phyloP scores from a whole-genome alignment of 2,329 filamentous ascomycete genomes.

The Aspergillus hiratsukae region DNA sequence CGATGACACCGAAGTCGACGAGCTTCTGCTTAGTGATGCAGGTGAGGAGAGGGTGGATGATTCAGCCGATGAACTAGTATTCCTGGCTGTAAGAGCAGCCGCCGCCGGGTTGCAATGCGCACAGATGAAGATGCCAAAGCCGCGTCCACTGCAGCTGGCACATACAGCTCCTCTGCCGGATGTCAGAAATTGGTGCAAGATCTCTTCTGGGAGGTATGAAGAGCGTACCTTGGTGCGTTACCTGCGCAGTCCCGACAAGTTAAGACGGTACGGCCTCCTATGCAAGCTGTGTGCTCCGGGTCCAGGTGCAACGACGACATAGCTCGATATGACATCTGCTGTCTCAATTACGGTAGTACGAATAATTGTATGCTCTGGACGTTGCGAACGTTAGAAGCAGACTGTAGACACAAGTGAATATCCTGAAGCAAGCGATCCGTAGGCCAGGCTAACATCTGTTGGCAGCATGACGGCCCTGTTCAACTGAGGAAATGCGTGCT shows the following conservation, averaged over 20 bases:
- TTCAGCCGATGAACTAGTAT: slow-evolving; percentile 7
- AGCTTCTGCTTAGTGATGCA: slow-evolving; percentile 24
- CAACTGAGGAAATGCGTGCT: background rate
- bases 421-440: background rate
- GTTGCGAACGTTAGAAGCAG: background rate
- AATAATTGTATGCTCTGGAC: background rate
- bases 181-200: background rate
- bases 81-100: slow-evolving; percentile 9
- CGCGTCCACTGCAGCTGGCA: slow-evolving; percentile 24
- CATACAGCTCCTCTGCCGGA: slow-evolving; percentile 22
- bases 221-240: slow-evolving; percentile 32
- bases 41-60: slow-evolving; percentile 17
- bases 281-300: slow-evolving; percentile 30
- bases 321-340: background rate
- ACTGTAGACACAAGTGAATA: background rate
- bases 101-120: slow-evolving; percentile 27
- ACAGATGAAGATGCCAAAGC: slow-evolving; percentile 30
- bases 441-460: background rate
- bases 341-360: background rate
- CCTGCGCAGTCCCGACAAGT: slow-evolving; percentile 36
- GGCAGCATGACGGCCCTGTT: background rate
- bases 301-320: slow-evolving; percentile 21
- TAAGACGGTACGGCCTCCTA: slow-evolving; percentile 28
- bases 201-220: background rate
- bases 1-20: slow-evolving; percentile 23